phyloP scores from a whole-genome alignment of 2,329 filamentous ascomycete species.

The Scedosporium boydii region DNA sequence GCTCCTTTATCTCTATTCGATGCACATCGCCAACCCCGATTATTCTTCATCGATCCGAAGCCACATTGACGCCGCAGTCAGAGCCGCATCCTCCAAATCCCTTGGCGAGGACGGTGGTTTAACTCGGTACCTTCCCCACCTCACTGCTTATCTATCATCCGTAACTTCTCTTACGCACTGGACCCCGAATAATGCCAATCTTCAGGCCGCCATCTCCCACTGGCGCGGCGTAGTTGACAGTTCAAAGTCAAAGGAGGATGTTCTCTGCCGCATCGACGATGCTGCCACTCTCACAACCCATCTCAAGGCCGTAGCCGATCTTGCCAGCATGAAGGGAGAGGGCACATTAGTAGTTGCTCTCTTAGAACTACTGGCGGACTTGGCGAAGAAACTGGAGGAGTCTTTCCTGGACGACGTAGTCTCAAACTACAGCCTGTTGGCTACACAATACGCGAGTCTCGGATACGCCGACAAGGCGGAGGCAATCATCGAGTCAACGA shows the following conservation, averaged over 20 bases:
- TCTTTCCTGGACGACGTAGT: constrained; percentile 27
- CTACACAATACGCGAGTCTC: constrained; percentile 42
- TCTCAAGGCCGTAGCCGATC: constrained; percentile 40
- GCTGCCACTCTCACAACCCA: constrained; percentile 37
- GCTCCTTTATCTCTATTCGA: constrained; percentile 36
- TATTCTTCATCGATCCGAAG: constrained; percentile 27
- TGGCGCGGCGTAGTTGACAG: constrained; percentile 34
- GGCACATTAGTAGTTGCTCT: constrained; percentile 34
- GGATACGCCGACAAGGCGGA: constrained; percentile 42
- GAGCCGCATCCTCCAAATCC: constrained; percentile 24
- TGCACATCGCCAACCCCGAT: constrained; percentile 35
- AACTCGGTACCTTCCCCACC: constrained; percentile 35
- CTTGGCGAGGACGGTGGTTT: constrained; percentile 36
- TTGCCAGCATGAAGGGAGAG: constrained; percentile 41
- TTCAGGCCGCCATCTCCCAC: constrained; percentile 25
- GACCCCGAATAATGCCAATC: constrained; percentile 19
- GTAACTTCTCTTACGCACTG: constrained; percentile 30
- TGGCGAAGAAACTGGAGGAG: constrained; percentile 25
- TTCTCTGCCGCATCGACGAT: constrained; percentile 38
- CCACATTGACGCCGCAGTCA: constrained; percentile 28
- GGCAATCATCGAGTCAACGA: constrained; percentile 46
- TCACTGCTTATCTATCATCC: constrained; percentile 35
- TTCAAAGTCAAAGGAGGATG: constrained; percentile 27
- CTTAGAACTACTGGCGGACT: constrained; percentile 33
- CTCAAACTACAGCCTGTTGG: constrained; percentile 36